These are phyloP conservation scores for Melampsora americana DNA, from an alignment of 1,284 basidiomycete genomes.

Conservation along the genomic window DNA sequence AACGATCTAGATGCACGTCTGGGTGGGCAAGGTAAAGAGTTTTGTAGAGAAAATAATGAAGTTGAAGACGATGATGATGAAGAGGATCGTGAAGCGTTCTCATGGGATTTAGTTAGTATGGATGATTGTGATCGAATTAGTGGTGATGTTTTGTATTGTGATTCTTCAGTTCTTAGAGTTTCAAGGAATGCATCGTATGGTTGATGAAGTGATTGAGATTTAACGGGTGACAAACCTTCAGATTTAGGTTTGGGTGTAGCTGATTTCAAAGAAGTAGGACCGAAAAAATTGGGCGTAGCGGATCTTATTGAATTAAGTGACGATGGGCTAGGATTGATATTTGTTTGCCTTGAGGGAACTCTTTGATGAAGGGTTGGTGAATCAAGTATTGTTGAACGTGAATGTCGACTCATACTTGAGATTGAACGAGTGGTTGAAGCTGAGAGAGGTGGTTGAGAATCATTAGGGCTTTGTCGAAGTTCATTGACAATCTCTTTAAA, in stretches of 20 bases:
- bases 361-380: background rate
- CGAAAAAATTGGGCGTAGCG: background rate
- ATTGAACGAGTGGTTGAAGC: background rate
- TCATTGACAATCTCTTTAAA: conserved; percentile 18
- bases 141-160: background rate
- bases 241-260: background rate
- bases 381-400: too few species aligned
- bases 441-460: background rate
- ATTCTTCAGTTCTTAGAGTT: background rate
- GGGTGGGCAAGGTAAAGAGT: background rate
- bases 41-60: background rate
- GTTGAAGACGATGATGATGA: background rate
- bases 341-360: background rate
- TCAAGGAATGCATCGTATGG: background rate
- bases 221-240: background rate
- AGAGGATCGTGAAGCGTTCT: background rate
- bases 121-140: background rate
- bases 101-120: background rate
- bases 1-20: background rate
- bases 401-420: background rate
- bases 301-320: conserved; percentile 1
- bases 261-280: background rate
- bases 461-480: background rate
- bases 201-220: background rate
- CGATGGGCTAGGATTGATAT: background rate